Evolutionary conservation across 768 basidiomycete species (phyloP), one percentile per base, ranked within the genome.

Genomic region (Pleurotus giganteus): DNA sequence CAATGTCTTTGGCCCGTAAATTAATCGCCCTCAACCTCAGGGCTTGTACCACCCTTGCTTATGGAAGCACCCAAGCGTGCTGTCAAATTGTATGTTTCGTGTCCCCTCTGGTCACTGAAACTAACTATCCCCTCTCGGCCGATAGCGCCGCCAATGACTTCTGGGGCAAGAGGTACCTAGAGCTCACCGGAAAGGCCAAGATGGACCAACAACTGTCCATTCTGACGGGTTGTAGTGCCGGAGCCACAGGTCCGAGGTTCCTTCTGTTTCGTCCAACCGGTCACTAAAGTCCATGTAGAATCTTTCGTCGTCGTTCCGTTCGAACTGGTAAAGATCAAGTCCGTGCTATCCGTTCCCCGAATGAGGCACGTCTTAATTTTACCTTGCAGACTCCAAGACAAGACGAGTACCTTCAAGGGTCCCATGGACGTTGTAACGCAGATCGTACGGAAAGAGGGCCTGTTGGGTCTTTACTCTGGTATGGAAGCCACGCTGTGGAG

Each of bases 401-500:
- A 97, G 70, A 77, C 82, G 23, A 92, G 90, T 60, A 92, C 87
- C 1, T 98, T 86, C 73, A 84, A 85, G 23, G 96, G 97, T 2
- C 95, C 97, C 0, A 80, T 94, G 67, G 95, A 96, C 57, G 96
- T 96, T 13, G 81, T 99, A 15, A 86, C 80, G 60, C 85, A 91
- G 61, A 77, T 94, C 26, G 68, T 97, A 45, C 78, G 69, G 61
- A 88, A 86, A 56, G 86, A 92, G 29, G 96, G 96, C 26, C 47
- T 89, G 3, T 71, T 98, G 0, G 95, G 93, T 17, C 71, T 98
- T 23, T 98, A 98, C 65, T 84, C 84, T 21, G 95, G 97, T 31
- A 95, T 98, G 89, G 97, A 98, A 67, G 83, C 93, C 11, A 98
- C 96, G 2, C 96, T 98, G 74, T 98, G 96, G 96, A 83, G 95